Percentiles rank a stretch among this genome's conserved stretches.
phyloP scores from a whole-genome alignment of 495 filamentous ascomycete species.

The Chaetomium cochliodes region DNA sequence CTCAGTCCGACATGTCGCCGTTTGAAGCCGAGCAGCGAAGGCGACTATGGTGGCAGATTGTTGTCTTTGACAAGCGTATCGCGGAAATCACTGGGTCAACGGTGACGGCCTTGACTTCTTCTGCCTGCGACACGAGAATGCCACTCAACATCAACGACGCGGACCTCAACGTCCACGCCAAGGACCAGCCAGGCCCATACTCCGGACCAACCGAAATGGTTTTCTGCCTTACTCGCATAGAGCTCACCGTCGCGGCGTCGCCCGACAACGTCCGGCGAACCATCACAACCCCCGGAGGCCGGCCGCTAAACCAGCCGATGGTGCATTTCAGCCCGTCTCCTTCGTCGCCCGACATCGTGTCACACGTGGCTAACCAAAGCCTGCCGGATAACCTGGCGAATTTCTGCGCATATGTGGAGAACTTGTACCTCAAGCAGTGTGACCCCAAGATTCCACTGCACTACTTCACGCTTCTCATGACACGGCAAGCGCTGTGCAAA shows the following conservation, averaged over 20 bases:
- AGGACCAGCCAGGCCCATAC: constrained; percentile 44
- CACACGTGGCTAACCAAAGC: constrained; percentile 47
- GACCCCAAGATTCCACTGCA: constrained; percentile 62
- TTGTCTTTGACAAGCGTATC: constrained; percentile 61
- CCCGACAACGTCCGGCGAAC: constrained; percentile 30
- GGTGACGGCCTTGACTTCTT: constrained; percentile 55
- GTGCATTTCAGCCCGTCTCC: constrained; percentile 39
- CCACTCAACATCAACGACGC: constrained; percentile 59
- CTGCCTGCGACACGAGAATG: constrained; percentile 46
- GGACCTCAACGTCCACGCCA: constrained; percentile 51
- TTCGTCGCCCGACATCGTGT: constrained; percentile 43
- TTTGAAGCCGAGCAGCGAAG: constrained; percentile 69
- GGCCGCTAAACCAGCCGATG: constrained; percentile 30
- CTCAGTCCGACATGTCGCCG: constrained; percentile 57
- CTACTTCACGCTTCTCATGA: constrained; percentile 51
- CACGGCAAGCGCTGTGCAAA: constrained; percentile 51
- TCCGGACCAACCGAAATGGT: constrained; percentile 52
- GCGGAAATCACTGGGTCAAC: constrained; percentile 64
- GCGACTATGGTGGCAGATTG: constrained; percentile 71
- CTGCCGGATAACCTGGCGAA: constrained; percentile 53
- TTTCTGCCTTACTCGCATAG: constrained; percentile 49
- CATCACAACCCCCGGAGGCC: constrained; percentile 26
- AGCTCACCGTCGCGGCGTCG: constrained; percentile 49
- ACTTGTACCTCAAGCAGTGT: constrained; percentile 58
- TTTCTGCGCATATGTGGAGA: constrained; percentile 56